Conservation (phyloP, 495 filamentous ascomycete genomes). For the Aspergillus carlsbadensis region DNA sequence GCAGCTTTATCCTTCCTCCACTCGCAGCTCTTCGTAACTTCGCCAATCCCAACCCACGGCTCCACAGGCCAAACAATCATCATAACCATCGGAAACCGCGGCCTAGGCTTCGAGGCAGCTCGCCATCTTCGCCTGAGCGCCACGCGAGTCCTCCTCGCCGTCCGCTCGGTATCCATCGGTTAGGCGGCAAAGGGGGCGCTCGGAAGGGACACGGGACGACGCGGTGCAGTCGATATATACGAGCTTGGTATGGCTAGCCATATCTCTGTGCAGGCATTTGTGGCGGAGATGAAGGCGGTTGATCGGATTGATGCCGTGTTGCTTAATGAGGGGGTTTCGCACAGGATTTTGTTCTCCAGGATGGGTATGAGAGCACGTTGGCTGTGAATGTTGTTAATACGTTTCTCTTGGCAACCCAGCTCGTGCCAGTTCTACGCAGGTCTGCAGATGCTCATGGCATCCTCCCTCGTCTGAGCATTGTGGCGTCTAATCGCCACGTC, state of each 20-base stretch:
- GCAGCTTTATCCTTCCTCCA: background rate
- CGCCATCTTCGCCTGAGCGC: slow-evolving; percentile 23
- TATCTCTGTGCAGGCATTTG: slow-evolving; percentile 34
- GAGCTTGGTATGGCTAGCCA: slow-evolving; percentile 33
- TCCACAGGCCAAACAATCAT: slow-evolving; percentile 20
- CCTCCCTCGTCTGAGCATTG: slow-evolving; percentile 11
- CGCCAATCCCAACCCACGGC: background rate
- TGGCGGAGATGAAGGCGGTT: slow-evolving; percentile 18
- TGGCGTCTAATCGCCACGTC: slow-evolving; percentile 1
- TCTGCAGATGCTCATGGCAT: slow-evolving; percentile 11
- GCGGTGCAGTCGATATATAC: slow-evolving; percentile 5
- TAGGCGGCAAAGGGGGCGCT: slow-evolving; percentile 30
- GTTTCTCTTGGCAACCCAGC: slow-evolving; percentile 29
- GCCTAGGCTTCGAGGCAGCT: slow-evolving; percentile 31
- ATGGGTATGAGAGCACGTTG: slow-evolving; percentile 40
- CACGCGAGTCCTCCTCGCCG: slow-evolving; percentile 47
- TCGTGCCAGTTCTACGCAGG: slow-evolving; percentile 29
- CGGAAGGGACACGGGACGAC: slow-evolving; percentile 15
- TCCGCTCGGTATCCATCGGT: slow-evolving; percentile 45
- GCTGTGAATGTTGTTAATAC: slow-evolving; percentile 46
- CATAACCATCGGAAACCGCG: slow-evolving; percentile 30
- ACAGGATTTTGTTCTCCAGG: slow-evolving; percentile 14
- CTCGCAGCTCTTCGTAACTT: background rate
- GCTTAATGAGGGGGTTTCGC: slow-evolving; percentile 35
- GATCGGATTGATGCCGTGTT: slow-evolving; percentile 33